Evolutionary conservation across 306 rosid genomes (phyloP), one percentile per base, ranked within the genome.

Genomic region (Astragalus membranaceus): DNA sequence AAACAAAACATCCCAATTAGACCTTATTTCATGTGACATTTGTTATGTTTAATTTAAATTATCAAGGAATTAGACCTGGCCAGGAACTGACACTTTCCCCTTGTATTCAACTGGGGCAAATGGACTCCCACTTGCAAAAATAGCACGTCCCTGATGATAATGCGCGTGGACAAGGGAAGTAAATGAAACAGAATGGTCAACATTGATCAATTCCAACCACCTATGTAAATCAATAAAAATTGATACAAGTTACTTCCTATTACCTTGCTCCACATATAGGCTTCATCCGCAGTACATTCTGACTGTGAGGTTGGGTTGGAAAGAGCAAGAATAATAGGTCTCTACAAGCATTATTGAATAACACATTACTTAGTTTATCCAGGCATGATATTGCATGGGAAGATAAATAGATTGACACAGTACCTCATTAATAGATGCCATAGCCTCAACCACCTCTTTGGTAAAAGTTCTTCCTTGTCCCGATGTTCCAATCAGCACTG

Each of bases 71-170:
- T 51, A 67, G 51, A 94, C 99, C 99, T 95, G 99, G 72, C 99
- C 97, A 55, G 99, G 99, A 62, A 76, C 78, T 39, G 78, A 85
- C 47, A 70, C 79, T 76, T 87, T 87, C 30, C 88, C 99, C 3
- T 85, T 82, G 13, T 87, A 84, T 71, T 87, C 92, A 62, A 91
- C 93, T 0, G 95, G 87, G 20, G 83, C 66, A 59, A 95, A 95
- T 17, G 99, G 99, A 71, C 99, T 95, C 26, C 99, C 99, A 50
- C 97, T 95, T 5, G 93, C 94, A 55, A 83, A 91, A 72, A 91
- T 85, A 72, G 95, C 96, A 33, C 91, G 88, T 46, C 97, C 99
- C 97, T 94, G 79, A 47, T 46, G 29, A 48, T 5, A 59, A 48
- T 37, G 43, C 23, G 67, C 16, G 8, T 5, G 1, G 8, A 53